Percentiles rank a stretch among this genome's conserved stretches.
Conservation (phyloP, 345 rosid genomes). For the Jatropha curcas region DNA sequence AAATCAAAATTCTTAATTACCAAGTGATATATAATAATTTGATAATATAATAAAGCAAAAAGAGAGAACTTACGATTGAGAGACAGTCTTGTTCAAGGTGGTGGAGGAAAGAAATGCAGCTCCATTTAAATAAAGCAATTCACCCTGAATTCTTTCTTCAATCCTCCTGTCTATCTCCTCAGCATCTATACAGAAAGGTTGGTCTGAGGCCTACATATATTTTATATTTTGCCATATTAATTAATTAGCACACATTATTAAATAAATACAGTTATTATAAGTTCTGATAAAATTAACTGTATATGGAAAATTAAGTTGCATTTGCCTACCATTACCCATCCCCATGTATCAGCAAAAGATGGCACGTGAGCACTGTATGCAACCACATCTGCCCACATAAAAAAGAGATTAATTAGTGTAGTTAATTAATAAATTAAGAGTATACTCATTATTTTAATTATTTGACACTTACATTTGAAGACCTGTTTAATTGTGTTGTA, state of each 20-base stretch:
- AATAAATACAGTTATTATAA: not conserved
- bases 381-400: constrained; percentile 59
- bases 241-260: not conserved
- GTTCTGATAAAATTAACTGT: no score
- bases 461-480: constrained; percentile 64
- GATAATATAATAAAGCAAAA: not conserved
- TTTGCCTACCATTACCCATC: constrained; percentile 83
- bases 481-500: constrained; percentile 91
- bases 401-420: not conserved
- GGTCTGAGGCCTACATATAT: constrained; percentile 79
- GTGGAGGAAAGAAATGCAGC: constrained; percentile 77
- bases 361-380: constrained; percentile 96
- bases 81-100: constrained; percentile 79
- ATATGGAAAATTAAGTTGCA: not conserved
- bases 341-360: constrained; percentile 98
- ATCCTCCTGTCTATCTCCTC: constrained; percentile 73
- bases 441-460: not conserved
- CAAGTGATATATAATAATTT: not conserved
- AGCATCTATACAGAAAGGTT: constrained; percentile 56
- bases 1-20: not conserved
- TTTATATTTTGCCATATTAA: no score
- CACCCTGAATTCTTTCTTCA: constrained; percentile 65
- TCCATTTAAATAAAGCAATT: constrained; percentile 73
- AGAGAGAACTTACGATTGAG: constrained; percentile 55
- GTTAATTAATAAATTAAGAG: no score